Evolutionary conservation across 2,329 filamentous ascomycete genomes (phyloP).

Genomic region (Sarocladium strictum): DNA sequence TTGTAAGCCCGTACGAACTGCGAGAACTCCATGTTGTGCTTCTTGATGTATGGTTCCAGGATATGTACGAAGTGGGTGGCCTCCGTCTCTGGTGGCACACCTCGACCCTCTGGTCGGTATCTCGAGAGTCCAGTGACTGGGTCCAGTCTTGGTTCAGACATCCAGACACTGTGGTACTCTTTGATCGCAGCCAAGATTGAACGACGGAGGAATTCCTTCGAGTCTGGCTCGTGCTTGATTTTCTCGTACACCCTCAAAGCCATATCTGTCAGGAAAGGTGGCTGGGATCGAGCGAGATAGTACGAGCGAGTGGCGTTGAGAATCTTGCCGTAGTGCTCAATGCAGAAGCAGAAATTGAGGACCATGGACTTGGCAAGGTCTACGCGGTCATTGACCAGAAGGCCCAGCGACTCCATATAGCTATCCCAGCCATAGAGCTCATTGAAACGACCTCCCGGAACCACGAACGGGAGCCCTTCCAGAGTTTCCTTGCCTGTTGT

Average conservation of each 20-base stretch:
- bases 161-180: constrained; percentile 91
- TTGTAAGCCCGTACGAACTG: constrained; percentile 92
- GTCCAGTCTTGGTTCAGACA: constrained; percentile 70
- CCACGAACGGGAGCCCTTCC: constrained; percentile 86
- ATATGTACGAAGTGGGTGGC: constrained; percentile 81
- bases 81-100: constrained; percentile 89
- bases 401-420: constrained; percentile 93
- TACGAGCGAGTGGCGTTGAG: constrained; percentile 95
- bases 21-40: constrained; percentile 73
- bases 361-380: constrained; percentile 94
- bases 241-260: constrained; percentile 87
- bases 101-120: constrained; percentile 76
- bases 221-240: constrained; percentile 78
- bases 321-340: constrained; percentile 97
- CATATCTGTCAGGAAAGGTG: constrained; percentile 97
- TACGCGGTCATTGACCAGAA: constrained; percentile 78
- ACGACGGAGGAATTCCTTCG: constrained; percentile 72
- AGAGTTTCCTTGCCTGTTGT: constrained; percentile 65
- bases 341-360: constrained; percentile 94
- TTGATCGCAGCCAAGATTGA: constrained; percentile 91
- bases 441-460: constrained; percentile 95
- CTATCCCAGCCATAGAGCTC: constrained; percentile 99
- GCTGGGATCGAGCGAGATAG: constrained; percentile 90
- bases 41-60: constrained; percentile 74
- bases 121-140: constrained; percentile 72